These are phyloP conservation scores for Syncephalastrum monosporum DNA, from an alignment of 371 early-diverging fungal genomes.

Conservation along the genomic window DNA sequence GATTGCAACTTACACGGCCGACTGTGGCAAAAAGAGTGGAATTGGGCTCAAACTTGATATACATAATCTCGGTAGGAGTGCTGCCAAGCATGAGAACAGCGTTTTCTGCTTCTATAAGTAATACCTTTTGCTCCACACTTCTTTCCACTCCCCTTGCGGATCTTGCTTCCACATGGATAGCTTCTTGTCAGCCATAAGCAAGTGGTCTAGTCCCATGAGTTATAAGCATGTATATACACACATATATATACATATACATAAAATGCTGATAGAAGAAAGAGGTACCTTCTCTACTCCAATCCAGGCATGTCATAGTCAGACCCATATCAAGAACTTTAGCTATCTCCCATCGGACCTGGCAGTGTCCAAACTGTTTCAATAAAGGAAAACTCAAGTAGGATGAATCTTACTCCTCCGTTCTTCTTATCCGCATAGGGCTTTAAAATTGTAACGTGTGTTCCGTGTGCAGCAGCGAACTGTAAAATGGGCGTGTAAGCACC, in stretches of 20 bases:
- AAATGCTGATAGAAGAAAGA: background rate
- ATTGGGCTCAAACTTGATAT: conserved; percentile 66
- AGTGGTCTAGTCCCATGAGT: conserved; percentile 18
- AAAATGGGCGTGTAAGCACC: background rate
- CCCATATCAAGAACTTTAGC: conserved; percentile 17
- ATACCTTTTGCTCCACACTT: conserved; percentile 24
- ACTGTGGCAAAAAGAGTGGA: conserved; percentile 68
- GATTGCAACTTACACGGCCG: conserved; percentile 47
- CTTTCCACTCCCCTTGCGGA: conserved; percentile 16
- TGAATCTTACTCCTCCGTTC: conserved; percentile 4
- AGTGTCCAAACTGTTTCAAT: background rate
- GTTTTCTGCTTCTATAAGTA: background rate
- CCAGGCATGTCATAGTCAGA: conserved; percentile 26
- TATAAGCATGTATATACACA: no score
- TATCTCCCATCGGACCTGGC: conserved; percentile 16
- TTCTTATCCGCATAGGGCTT: conserved; percentile 13
- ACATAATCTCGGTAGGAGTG: conserved; percentile 22
- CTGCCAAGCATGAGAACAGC: conserved; percentile 9
- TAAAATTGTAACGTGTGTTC: conserved; percentile 24
- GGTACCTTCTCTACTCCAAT: conserved; percentile 48
- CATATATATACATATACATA: background rate
- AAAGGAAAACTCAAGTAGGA: background rate
- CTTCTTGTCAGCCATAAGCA: conserved; percentile 37
- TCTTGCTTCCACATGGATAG: conserved; percentile 29
- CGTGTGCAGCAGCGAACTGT: conserved; percentile 43